A percentile compares a stretch with the other conserved stretches of the same genome.
These are phyloP conservation scores for Uronychia setigera DNA, from an alignment of 73 alveolate genomes.

Conservation along the genomic window DNA sequence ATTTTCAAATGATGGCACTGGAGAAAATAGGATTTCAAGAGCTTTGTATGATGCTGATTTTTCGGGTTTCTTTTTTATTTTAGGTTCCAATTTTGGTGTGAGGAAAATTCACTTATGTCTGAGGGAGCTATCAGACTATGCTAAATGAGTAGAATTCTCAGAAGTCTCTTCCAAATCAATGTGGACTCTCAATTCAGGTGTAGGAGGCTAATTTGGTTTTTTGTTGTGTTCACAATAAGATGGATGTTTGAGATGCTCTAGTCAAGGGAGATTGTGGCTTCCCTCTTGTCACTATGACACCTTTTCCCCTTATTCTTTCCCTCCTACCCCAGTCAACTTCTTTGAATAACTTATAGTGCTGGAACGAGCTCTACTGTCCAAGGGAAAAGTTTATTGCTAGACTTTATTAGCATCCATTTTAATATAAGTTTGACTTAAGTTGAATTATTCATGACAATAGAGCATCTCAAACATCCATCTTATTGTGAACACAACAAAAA, in stretches of 20 bases:
- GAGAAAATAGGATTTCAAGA: neutral
- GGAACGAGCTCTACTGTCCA: no score
- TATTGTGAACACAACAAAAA: neutral
- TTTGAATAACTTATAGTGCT: no score
- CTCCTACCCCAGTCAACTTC: no score
- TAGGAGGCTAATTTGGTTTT: neutral
- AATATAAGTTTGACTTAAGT: no score
- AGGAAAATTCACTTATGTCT: neutral
- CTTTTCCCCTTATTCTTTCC: no score
- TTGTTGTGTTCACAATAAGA: neutral
- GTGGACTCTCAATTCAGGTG: no score
- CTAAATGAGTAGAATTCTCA: no score
- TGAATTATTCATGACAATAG: no score
- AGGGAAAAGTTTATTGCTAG: no score
- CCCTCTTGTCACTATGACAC: neutral
- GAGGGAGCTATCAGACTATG: no score
- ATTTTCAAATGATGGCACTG: neutral
- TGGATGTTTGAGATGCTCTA: neutral
- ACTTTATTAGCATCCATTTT: no score
- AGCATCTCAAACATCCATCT: neutral
- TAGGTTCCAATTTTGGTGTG: neutral
- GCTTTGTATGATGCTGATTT: neutral
- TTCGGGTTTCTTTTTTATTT: neutral
- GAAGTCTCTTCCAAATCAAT: no score
- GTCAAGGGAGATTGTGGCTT: neutral